These are phyloP conservation scores for Leptodermis oblonga DNA, from an alignment of 257 asterid species.

Conservation along the genomic window DNA sequence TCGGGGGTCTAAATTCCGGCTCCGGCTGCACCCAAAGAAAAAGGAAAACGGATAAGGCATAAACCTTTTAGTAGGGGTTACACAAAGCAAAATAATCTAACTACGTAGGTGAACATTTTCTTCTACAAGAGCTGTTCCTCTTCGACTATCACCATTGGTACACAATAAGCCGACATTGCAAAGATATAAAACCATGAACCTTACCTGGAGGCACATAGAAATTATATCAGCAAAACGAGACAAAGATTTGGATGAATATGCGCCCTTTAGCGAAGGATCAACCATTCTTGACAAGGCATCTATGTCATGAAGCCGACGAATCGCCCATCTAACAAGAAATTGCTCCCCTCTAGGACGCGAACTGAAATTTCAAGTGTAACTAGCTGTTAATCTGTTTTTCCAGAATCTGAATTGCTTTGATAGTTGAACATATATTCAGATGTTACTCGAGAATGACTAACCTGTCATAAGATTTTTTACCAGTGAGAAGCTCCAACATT, in stretches of 20 bases:
- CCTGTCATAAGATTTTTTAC: slow-evolving; percentile 85
- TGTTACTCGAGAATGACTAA: slow-evolving; percentile 18
- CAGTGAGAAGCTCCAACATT: slow-evolving; percentile 80
- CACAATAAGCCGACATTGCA: neutral
- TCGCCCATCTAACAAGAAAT: slow-evolving; percentile 83
- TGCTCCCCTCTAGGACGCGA: slow-evolving; percentile 73
- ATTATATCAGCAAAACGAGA: slow-evolving; percentile 93
- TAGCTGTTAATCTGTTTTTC: slow-evolving; percentile 1
- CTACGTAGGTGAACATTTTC: neutral
- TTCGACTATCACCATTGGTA: too few species aligned
- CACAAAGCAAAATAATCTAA: neutral
- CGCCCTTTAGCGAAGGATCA: slow-evolving; percentile 71
- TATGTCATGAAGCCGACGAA: slow-evolving; percentile 72
- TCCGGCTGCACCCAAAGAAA: slow-evolving; percentile 47
- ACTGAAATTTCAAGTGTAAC: slow-evolving; percentile 31
- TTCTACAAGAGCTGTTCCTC: neutral
- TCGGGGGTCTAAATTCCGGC: slow-evolving; percentile 93
- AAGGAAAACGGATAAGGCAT: neutral
- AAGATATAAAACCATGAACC: neutral
- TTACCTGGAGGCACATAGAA: slow-evolving; percentile 80
- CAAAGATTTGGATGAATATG: slow-evolving; percentile 73
- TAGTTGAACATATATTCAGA: neutral
- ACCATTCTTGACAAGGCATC: slow-evolving; percentile 85
- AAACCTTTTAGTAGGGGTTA: neutral
- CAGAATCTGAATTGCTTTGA: neutral